phyloP scores from a whole-genome alignment of 2,329 filamentous ascomycete genomes.

The Ilyonectria mors-panacis region DNA sequence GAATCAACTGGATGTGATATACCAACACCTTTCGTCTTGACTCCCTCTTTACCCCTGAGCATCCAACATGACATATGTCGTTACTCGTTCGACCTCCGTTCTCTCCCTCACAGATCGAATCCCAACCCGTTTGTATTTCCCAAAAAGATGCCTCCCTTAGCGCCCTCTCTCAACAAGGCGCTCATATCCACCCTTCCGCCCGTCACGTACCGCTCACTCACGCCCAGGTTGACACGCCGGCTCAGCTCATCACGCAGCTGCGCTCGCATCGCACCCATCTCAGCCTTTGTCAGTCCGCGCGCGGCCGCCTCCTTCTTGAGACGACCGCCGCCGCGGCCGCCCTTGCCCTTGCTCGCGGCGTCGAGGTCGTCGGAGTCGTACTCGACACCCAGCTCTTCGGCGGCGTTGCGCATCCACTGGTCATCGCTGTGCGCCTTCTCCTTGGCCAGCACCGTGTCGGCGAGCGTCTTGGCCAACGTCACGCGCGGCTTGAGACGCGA shows the following conservation, averaged over 20 bases:
- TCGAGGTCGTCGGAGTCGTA: slow-evolving; percentile 93
- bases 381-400: slow-evolving; percentile 93
- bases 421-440: slow-evolving; percentile 89
- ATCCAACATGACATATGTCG: not conserved
- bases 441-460: slow-evolving; percentile 87
- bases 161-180: slow-evolving; percentile 74
- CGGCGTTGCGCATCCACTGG: slow-evolving; percentile 85
- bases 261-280: slow-evolving; percentile 78
- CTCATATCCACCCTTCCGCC: slow-evolving; percentile 88
- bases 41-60: not conserved
- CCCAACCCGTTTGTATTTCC: slow-evolving; percentile 58
- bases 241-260: slow-evolving; percentile 80
- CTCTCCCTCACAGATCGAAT: slow-evolving; percentile 44
- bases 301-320: slow-evolving; percentile 83
- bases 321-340: slow-evolving; percentile 79
- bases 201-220: slow-evolving; percentile 89
- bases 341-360: slow-evolving; percentile 74
- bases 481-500: slow-evolving; percentile 83
- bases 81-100: slow-evolving; percentile 7
- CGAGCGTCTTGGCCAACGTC: slow-evolving; percentile 86
- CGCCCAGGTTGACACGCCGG: slow-evolving; percentile 86
- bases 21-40: not conserved
- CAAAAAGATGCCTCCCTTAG: slow-evolving; percentile 61
- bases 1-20: not conserved
- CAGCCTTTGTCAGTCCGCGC: slow-evolving; percentile 77